A percentile compares a stretch with the other conserved stretches of the same genome.
Evolutionary conservation across 2,329 filamentous ascomycete genomes (phyloP).

Genomic region (Phialophora chinensis): DNA sequence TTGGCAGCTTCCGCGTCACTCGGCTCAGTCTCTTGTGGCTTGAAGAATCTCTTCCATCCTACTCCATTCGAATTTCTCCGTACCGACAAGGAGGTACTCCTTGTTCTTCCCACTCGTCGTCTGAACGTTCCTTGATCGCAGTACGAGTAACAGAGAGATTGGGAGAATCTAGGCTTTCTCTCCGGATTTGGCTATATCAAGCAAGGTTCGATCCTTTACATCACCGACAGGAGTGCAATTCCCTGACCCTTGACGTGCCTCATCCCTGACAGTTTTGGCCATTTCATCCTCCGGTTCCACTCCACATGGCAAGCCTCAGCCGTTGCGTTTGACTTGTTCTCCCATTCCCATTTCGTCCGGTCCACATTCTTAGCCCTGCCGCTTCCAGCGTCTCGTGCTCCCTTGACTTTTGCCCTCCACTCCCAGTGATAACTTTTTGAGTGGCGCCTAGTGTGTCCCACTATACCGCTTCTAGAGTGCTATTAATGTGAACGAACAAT

Average conservation of each 20-base stretch:
- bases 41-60: not conserved
- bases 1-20: not conserved
- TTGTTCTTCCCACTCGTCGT: not conserved
- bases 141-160: not conserved
- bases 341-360: not conserved
- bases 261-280: not conserved
- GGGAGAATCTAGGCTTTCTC: not conserved
- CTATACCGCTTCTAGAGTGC: not conserved
- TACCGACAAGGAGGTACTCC: no score
- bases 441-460: not conserved
- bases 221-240: not conserved
- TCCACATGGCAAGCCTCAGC: slow-evolving; percentile 9
- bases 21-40: not conserved
- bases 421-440: not conserved
- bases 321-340: not conserved
- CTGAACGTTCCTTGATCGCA: no score
- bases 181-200: not conserved
- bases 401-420: not conserved
- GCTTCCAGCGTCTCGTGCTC: not conserved
- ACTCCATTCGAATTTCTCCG: no score
- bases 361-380: slow-evolving; percentile 2
- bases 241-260: not conserved
- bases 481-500: not conserved
- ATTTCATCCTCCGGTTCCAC: not conserved
- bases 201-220: not conserved